Evolutionary conservation across 2,329 filamentous ascomycete species (phyloP).

Genomic region (Aciculosporium take): DNA sequence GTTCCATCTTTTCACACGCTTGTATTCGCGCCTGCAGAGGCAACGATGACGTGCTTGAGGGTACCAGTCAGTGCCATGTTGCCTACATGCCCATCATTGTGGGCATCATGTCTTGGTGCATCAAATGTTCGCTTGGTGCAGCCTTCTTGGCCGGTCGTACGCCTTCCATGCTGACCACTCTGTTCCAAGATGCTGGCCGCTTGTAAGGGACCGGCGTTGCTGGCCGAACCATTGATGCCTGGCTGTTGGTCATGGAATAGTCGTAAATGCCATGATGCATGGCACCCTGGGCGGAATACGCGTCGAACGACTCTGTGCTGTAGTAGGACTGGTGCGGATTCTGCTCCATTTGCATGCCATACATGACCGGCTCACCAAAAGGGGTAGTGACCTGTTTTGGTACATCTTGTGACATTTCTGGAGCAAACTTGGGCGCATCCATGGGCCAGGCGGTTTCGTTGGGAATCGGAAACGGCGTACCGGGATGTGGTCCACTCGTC

Average conservation of each 20-base stretch:
- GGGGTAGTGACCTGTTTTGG: slow-evolving; percentile 20
- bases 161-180: slow-evolving; percentile 23
- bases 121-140: slow-evolving; percentile 16
- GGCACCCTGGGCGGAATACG: slow-evolving; percentile 8
- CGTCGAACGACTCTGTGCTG: slow-evolving; percentile 8
- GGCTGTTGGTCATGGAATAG: slow-evolving; percentile 14
- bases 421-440: slow-evolving; percentile 26
- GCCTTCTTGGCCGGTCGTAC: slow-evolving; percentile 23
- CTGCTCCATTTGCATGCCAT: slow-evolving; percentile 18
- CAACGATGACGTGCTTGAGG: too few relatives aligned
- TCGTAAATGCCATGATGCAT: slow-evolving; percentile 11
- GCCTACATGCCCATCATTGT: slow-evolving; percentile 14
- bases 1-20: too few relatives aligned
- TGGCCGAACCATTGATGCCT: slow-evolving; percentile 17
- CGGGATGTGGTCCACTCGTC: slow-evolving; percentile 23
- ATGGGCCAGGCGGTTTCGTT: slow-evolving; percentile 23
- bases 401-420: slow-evolving; percentile 15
- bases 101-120: slow-evolving; percentile 11
- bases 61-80: background rate
- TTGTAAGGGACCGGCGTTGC: slow-evolving; percentile 25
- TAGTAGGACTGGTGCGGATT: slow-evolving; percentile 15
- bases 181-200: slow-evolving; percentile 25
- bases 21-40: too few relatives aligned
- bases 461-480: slow-evolving; percentile 26
- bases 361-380: slow-evolving; percentile 17